Percentiles rank a stretch among this genome's conserved stretches.
phyloP scores from a whole-genome alignment of 306 rosid species.

The Quercus mongolica region DNA sequence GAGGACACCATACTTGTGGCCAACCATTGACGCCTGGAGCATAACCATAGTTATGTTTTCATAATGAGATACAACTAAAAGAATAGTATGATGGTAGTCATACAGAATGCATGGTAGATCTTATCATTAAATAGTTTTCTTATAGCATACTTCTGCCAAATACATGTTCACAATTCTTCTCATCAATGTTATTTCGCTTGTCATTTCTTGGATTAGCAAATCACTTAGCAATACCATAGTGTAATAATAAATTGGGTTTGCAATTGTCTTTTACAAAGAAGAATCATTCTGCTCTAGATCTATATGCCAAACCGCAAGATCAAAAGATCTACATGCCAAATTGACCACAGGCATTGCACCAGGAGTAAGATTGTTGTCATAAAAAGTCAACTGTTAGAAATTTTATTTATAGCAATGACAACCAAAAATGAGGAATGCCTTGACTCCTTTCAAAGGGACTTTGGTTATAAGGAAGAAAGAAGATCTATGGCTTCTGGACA shows the following conservation, averaged over 20 bases:
- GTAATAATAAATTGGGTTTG: background rate
- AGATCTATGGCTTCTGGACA: background rate
- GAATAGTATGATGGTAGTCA: background rate
- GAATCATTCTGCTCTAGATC: conserved; percentile 3
- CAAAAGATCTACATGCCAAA: background rate
- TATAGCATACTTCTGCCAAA: background rate
- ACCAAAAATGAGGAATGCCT: background rate
- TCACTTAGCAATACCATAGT: background rate
- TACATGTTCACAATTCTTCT: background rate
- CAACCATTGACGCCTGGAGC: conserved; percentile 92
- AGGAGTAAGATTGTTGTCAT: background rate
- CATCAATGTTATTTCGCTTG: background rate
- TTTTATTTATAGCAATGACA: background rate
- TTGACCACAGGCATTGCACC: background rate
- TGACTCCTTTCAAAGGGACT: background rate
- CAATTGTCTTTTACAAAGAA: background rate
- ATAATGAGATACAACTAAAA: background rate
- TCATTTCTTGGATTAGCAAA: background rate
- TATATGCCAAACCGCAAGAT: background rate
- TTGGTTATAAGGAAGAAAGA: background rate
- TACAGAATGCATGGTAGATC: background rate
- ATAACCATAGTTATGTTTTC: background rate
- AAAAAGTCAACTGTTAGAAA: background rate
- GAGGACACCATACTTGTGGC: conserved; percentile 89
- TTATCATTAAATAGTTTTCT: background rate